phyloP scores from a whole-genome alignment of 2,329 filamentous ascomycete species.

The Fusarium sp. region DNA sequence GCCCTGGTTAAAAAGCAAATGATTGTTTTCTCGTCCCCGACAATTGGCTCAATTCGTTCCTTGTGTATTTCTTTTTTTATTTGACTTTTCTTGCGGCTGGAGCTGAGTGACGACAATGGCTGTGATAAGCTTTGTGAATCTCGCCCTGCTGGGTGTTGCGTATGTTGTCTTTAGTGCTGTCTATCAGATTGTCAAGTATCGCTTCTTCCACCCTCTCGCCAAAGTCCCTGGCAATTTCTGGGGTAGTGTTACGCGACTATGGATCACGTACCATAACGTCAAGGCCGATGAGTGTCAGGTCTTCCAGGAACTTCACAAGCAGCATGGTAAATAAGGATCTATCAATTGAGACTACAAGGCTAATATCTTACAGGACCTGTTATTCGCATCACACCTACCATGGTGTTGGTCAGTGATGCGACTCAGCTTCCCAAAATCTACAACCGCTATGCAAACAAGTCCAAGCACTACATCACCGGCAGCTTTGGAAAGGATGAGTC shows the following conservation, averaged over 20 bases:
- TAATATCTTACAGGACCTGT: conserved; percentile 33
- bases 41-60: conserved; percentile 19
- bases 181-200: conserved; percentile 36
- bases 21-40: conserved; percentile 16
- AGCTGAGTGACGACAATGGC: conserved; percentile 15
- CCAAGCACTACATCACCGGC: conserved; percentile 69
- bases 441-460: conserved; percentile 67
- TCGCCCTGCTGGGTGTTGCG: conserved; percentile 20
- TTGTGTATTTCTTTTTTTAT: not conserved
- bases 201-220: conserved; percentile 36
- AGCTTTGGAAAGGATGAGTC: conserved; percentile 68
- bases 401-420: conserved; percentile 53
- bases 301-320: conserved; percentile 34
- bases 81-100: not conserved
- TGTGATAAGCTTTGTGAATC: conserved; percentile 16
- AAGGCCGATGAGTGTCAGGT: conserved; percentile 32
- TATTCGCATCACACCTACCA: conserved; percentile 44
- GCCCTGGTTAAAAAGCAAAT: conserved; percentile 2
- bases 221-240: conserved; percentile 41
- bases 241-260: conserved; percentile 35
- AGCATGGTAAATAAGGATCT: conserved; percentile 19
- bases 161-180: conserved; percentile 14
- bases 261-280: conserved; percentile 45
- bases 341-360: rapidly evolving
- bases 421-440: conserved; percentile 69